Percentiles rank a stretch among this genome's conserved stretches.
These are phyloP conservation scores for Aspergillus alliaceus DNA, from an alignment of 2,329 filamentous ascomycete genomes.

Conservation along the genomic window DNA sequence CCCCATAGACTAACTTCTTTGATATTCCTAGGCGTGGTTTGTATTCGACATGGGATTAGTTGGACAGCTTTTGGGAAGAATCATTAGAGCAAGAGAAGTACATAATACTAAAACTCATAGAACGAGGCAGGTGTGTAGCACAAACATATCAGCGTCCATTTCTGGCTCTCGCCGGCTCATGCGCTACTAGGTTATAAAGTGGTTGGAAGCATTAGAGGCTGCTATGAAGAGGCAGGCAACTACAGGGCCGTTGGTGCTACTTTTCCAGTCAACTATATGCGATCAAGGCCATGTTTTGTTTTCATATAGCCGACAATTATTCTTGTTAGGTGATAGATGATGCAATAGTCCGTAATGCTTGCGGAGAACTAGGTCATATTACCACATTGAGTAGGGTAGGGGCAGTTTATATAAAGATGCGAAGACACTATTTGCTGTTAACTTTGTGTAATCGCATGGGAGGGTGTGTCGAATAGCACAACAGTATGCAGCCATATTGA, in stretches of 20 bases:
- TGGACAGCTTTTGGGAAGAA: neutral
- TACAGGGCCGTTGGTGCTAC: neutral
- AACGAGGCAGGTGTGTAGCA: neutral
- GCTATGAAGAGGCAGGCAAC: neutral
- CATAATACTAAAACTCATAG: neutral
- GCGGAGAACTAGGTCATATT: neutral
- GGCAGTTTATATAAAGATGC: neutral
- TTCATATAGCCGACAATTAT: neutral
- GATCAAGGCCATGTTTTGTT: neutral
- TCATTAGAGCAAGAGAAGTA: neutral
- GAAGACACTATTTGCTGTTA: too few species aligned
- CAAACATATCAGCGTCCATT: neutral
- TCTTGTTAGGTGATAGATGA: neutral
- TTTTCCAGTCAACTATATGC: neutral
- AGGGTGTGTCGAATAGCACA: too few species aligned
- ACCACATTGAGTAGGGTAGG: too few species aligned
- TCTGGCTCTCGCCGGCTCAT: neutral
- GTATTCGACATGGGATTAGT: neutral
- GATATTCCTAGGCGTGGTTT: neutral
- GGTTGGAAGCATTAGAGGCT: neutral
- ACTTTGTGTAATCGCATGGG: too few species aligned
- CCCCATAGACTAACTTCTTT: neutral
- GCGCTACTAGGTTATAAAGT: neutral
- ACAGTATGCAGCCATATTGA: too few species aligned
- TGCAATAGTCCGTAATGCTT: neutral